Evolutionary conservation across 306 rosid genomes (phyloP), one percentile per base, ranked within the genome.

Genomic region (Sindora glabra): DNA sequence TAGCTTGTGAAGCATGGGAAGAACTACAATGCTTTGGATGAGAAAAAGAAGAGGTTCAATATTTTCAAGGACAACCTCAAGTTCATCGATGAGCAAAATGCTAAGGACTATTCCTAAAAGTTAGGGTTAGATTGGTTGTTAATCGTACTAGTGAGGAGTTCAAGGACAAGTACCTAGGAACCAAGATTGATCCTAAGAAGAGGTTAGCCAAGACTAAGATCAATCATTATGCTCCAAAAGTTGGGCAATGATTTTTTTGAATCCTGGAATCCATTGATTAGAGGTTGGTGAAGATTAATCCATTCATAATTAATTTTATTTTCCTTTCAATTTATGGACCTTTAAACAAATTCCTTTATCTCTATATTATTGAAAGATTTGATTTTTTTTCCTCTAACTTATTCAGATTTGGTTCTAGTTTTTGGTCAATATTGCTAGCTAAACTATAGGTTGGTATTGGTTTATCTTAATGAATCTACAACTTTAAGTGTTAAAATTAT

Each of bases 81-180:
- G 45, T 94, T 72, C 77, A 77, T 94, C 83, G 97, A 89, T 21
- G 74, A 79, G 7, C 90, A 79, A 8, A 92, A 84, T 81, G 13
- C 70, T 12, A 51, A 13, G 50, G 62, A 73, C 61, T 78, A 61
- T 21, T 65, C 77, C 2, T 94, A 71, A 70, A 79, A 65, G 62
- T 40, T 94, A 2, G 99, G 99, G 2, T 56, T 94, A 62, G 89
- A 74, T 73, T 80, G 89, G 26, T 94, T 70, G 97, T 97, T 2
- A 97, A 94, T 83, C 76, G 84, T 15, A 84, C 91, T 12, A 94
- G 86, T 81, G 84, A 82, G 34, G 99, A 94, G 86, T 94, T 86
- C 59, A 50, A 89, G 59, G 63, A 75, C 6, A 80, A 13, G 79
- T 89, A 56, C 69, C 63, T 94, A 4, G 99, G 99, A 9, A 16